phyloP scores from a whole-genome alignment of 2,329 filamentous ascomycete species.

The Calonectria honghensis region DNA sequence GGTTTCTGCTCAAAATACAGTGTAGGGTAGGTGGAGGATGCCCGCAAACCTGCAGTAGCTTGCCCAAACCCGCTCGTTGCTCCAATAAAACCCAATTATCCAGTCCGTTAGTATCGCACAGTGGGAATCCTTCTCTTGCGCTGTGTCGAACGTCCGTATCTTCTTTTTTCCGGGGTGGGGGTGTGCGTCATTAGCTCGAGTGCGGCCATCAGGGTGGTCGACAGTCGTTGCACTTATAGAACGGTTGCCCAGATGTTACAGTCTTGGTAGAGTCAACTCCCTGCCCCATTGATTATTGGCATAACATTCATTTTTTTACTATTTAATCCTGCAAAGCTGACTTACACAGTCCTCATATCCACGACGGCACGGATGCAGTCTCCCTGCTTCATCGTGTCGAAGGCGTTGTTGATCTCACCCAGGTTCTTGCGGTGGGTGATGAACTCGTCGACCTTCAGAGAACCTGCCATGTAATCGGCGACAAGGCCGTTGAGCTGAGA shows the following conservation, averaged over 20 bases:
- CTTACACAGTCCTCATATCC: slow-evolving; percentile 70
- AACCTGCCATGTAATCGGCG: slow-evolving; percentile 89
- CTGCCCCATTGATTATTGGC: slow-evolving; percentile 39
- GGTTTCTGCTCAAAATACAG: slow-evolving; percentile 17
- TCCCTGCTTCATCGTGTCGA: slow-evolving; percentile 94
- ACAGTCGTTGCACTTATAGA: slow-evolving; percentile 36
- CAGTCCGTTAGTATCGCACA: not conserved
- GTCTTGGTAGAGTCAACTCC: slow-evolving; percentile 40
- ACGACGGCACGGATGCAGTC: slow-evolving; percentile 98
- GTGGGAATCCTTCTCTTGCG: slow-evolving; percentile 6
- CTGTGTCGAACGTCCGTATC: slow-evolving; percentile 7
- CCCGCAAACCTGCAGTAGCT: slow-evolving; percentile 20
- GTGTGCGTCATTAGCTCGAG: slow-evolving; percentile 27
- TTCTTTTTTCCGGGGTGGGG: slow-evolving; percentile 19
- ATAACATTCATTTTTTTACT: slow-evolving; percentile 38
- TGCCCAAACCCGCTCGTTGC: slow-evolving; percentile 17
- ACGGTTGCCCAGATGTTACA: slow-evolving; percentile 36
- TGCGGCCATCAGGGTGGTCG: slow-evolving; percentile 40
- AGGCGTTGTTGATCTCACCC: slow-evolving; percentile 89
- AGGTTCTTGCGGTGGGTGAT: slow-evolving; percentile 96
- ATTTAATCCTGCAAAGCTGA: slow-evolving; percentile 41
- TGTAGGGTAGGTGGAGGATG: slow-evolving; percentile 28
- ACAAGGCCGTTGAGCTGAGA: slow-evolving; percentile 92
- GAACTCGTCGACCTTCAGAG: slow-evolving; percentile 99
- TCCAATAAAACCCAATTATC: slow-evolving; percentile 30